Conservation (phyloP, 306 rosid species). For the Ceratonia siliqua region DNA sequence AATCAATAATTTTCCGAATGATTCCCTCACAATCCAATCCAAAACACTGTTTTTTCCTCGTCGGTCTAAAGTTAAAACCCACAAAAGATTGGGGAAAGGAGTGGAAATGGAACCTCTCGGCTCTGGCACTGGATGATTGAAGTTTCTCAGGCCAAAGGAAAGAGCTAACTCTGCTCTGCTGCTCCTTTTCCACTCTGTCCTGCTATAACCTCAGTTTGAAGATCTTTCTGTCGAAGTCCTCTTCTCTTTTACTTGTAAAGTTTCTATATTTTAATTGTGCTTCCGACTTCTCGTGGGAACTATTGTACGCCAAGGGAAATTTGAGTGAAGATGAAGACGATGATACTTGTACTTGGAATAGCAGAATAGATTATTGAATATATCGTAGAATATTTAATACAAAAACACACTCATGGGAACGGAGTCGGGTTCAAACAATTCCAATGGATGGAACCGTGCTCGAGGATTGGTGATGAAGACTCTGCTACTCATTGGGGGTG, state of each 20-base stretch:
- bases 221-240: not conserved
- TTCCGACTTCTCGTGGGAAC: not conserved
- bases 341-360: not conserved
- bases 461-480: constrained; percentile 70
- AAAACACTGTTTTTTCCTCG: too few relatives aligned
- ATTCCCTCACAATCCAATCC: too few relatives aligned
- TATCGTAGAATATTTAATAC: not conserved
- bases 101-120: not conserved
- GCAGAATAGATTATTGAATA: not conserved
- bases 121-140: not conserved
- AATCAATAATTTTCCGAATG: too few relatives aligned
- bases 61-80: too few relatives aligned
- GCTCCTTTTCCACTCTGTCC: not conserved
- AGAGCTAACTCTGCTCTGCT: not conserved
- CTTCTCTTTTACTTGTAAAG: not conserved
- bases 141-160: constrained; percentile 6
- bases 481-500: constrained; percentile 77
- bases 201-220: not conserved
- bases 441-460: constrained; percentile 60
- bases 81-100: not conserved
- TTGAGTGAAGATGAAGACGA: not conserved
- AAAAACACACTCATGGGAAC: constrained; percentile 37
- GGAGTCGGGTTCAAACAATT: constrained; percentile 40
- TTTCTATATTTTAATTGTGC: not conserved
- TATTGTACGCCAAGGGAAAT: not conserved